Percentiles rank a stretch among this genome's conserved stretches.
Evolutionary conservation across 805 yeast genomes (phyloP).

Genomic region (Yarrowia sp.): DNA sequence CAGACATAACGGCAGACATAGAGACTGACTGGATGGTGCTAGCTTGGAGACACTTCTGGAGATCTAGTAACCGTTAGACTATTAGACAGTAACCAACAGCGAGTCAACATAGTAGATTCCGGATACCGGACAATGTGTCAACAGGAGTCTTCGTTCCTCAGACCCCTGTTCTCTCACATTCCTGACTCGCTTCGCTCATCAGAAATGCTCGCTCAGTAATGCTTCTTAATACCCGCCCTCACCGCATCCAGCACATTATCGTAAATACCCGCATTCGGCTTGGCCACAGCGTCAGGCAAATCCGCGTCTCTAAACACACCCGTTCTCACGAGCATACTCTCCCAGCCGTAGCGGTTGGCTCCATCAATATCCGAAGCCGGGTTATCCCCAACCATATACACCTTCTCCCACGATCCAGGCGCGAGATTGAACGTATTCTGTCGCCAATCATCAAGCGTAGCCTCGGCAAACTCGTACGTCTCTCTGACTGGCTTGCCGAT

Average conservation of each 20-base stretch:
- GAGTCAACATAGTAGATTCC: too few relatives aligned
- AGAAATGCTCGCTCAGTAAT: background rate
- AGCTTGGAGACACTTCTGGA: too few relatives aligned
- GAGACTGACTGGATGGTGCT: too few relatives aligned
- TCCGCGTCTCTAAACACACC: constrained; percentile 75
- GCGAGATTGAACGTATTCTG: background rate
- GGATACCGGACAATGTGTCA: too few relatives aligned
- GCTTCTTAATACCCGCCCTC: constrained; percentile 30
- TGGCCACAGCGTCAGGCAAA: constrained; percentile 40
- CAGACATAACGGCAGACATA: too few relatives aligned
- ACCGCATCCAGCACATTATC: constrained; percentile 57
- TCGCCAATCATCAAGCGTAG: constrained; percentile 53
- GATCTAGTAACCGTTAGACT: too few relatives aligned
- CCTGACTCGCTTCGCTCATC: background rate
- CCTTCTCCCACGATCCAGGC: constrained; percentile 43
- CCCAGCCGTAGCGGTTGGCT: constrained; percentile 86
- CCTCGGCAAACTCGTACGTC: constrained; percentile 82
- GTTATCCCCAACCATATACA: constrained; percentile 96
- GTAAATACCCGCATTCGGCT: constrained; percentile 49
- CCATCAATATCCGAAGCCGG: constrained; percentile 92
- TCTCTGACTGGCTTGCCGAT: constrained; percentile 80
- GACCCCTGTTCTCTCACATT: too few relatives aligned
- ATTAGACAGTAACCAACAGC: too few relatives aligned
- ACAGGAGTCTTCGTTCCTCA: too few relatives aligned
- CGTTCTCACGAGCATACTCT: constrained; percentile 75